Evolutionary conservation across 1,284 basidiomycete genomes (phyloP), one percentile per base, ranked within the genome.

Genomic region (Wallemia mellicola): DNA sequence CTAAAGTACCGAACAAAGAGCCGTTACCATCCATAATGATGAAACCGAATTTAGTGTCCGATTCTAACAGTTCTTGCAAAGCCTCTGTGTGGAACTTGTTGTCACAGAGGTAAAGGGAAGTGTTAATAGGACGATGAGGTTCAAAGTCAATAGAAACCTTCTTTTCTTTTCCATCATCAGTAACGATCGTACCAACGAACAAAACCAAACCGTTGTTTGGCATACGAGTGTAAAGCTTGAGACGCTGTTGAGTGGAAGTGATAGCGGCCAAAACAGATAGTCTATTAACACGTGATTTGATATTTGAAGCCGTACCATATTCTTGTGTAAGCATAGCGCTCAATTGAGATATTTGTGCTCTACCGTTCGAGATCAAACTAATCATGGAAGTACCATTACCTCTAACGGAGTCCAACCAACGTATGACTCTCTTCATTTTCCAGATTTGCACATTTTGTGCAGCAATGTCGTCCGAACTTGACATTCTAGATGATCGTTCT

Each of bases 21-120:
- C 89, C 89, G 70, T 91, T 92, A 73, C 89, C 91, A 69, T 92
- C 91, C 94, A 98, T 98, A 69, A 98, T 84, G 71, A 99, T 95
- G 76, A 99, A 99, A 28, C 91, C 94, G 69, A 96, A 98, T 68
- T 87, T 86, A 64, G 88, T 86, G 71, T 99, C 94, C 28, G 86
- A 89, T 73, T 98, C 94, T 65, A 99, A 78, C 59, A 99, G 79
- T 70, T 98, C 94, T 58, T 86, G 85, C 30, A 98, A 78, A 0
- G 91, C 89, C 69, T 96, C 94, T 2, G 94, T 96, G 74, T 96
- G 92, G 76, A 99, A 99, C 71, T 96, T 94, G 76, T 94, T 95
- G 77, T 98, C 94, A 70, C 94, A 99, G 59, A 96, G 83, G 74
- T 99, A 99, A 58, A 99, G 79, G 22, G 89, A 91, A 22, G 92